Conservation (phyloP, 257 asterid genomes). For the Schizonepeta tenuifolia region DNA sequence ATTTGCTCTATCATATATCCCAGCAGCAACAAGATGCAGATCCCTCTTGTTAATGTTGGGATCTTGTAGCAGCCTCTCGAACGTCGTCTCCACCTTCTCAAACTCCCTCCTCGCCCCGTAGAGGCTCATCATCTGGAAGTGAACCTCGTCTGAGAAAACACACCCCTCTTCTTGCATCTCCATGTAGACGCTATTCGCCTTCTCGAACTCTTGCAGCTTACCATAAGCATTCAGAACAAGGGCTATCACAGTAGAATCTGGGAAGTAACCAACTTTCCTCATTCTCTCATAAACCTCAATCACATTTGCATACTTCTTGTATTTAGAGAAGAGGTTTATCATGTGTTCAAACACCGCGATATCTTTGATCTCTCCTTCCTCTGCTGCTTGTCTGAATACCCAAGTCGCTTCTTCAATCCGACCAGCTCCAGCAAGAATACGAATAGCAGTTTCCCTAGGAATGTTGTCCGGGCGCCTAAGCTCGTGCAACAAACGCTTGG, state of each 20-base stretch:
- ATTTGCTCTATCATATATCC: conserved; percentile 83
- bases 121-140: conserved; percentile 89
- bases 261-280: conserved; percentile 74
- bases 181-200: conserved; percentile 61
- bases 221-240: conserved; percentile 82
- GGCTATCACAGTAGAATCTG: conserved; percentile 62
- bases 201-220: conserved; percentile 68
- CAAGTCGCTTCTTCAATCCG: conserved; percentile 93
- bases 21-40: conserved; percentile 76
- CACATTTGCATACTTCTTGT: conserved; percentile 64
- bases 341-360: conserved; percentile 67
- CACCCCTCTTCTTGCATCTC: conserved; percentile 85
- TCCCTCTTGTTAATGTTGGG: conserved; percentile 82
- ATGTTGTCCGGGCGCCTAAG: conserved; percentile 87
- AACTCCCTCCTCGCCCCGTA: conserved; percentile 69
- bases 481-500: conserved; percentile 78
- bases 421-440: conserved; percentile 83
- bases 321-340: conserved; percentile 71
- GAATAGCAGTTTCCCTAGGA: conserved; percentile 81
- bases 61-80: conserved; percentile 57
- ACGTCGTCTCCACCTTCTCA: conserved; percentile 60
- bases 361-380: conserved; percentile 77
- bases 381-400: conserved; percentile 85
- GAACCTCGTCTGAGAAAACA: conserved; percentile 75
- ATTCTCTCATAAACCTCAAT: conserved; percentile 86